phyloP scores from a whole-genome alignment of 1,284 basidiomycete species.

The Lentinus polychrous region DNA sequence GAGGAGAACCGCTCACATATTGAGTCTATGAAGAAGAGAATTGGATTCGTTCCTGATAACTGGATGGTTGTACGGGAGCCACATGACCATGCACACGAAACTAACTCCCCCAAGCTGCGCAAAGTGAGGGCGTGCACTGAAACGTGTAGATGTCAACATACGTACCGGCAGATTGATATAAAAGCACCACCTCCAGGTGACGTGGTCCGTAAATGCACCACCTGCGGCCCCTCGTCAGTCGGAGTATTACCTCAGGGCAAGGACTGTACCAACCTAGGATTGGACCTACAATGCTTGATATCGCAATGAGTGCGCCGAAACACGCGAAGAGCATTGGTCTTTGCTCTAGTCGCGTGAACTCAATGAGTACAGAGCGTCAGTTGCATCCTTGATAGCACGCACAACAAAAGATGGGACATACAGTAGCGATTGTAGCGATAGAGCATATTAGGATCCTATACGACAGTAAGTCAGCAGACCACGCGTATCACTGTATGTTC shows the following conservation, averaged over 20 bases:
- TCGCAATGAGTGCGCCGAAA: conserved; percentile 16
- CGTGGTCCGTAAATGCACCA: conserved; percentile 17
- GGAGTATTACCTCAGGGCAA: too few species aligned
- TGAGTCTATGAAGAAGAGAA: too few species aligned
- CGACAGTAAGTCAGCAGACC: conserved; percentile 7
- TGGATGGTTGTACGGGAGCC: conserved; percentile 19
- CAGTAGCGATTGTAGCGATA: conserved; percentile 9
- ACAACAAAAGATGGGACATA: neutral
- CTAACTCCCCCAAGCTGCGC: conserved; percentile 23
- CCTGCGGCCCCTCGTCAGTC: too few species aligned
- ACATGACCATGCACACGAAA: conserved; percentile 31
- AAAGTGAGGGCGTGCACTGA: too few species aligned
- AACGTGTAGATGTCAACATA: too few species aligned
- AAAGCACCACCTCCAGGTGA: conserved; percentile 33
- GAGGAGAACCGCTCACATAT: too few species aligned
- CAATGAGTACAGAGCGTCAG: conserved; percentile 27
- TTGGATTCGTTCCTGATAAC: too few species aligned
- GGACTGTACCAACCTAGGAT: conserved; percentile 20
- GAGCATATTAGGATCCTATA: conserved; percentile 19
- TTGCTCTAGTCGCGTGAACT: conserved; percentile 30
- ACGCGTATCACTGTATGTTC: neutral
- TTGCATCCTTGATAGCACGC: neutral
- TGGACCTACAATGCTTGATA: conserved; percentile 23
- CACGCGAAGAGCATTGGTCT: conserved; percentile 26
- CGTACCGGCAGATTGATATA: conserved; percentile 29